Evolutionary conservation across 768 basidiomycete genomes (phyloP).

Genomic region (Lactarius evosmus): DNA sequence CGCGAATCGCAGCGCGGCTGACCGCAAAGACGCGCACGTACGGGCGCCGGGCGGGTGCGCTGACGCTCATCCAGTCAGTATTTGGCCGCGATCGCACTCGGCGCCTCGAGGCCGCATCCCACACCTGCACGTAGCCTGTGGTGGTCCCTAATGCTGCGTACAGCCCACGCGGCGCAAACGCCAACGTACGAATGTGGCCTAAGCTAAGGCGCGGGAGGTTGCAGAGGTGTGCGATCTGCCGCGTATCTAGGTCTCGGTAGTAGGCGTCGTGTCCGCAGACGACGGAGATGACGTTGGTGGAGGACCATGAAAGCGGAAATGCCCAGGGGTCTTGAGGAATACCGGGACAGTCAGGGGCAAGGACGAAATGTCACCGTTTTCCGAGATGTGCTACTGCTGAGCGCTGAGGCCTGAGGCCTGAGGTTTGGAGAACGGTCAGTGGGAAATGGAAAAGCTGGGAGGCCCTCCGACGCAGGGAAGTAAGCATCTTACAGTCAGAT

Average conservation of each 20-base stretch:
- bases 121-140: constrained; percentile 49
- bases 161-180: constrained; percentile 48
- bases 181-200: constrained; percentile 46
- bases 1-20: constrained; percentile 38
- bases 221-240: constrained; percentile 51
- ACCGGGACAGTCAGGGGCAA: constrained; percentile 65
- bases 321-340: constrained; percentile 52
- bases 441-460: constrained; percentile 47
- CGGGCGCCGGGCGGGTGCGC: constrained; percentile 41
- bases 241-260: constrained; percentile 58
- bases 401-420: too few relatives aligned
- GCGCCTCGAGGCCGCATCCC: constrained; percentile 43
- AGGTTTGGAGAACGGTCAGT: constrained; percentile 38
- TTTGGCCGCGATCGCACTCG: constrained; percentile 38
- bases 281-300: constrained; percentile 56
- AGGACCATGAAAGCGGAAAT: constrained; percentile 61
- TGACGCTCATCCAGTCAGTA: constrained; percentile 36
- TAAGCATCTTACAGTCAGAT: constrained; percentile 42
- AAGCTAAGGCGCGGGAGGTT: constrained; percentile 35
- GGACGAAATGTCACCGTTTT: constrained; percentile 49
- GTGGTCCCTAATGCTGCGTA: constrained; percentile 53
- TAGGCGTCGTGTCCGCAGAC: constrained; percentile 58
- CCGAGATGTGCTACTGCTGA: constrained; percentile 56
- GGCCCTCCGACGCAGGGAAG: constrained; percentile 50
- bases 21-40: constrained; percentile 38